Percentiles rank a stretch among this genome's conserved stretches.
These are phyloP conservation scores for Arachnopeziza araneosa DNA, from an alignment of 2,329 filamentous ascomycete genomes.

Conservation along the genomic window DNA sequence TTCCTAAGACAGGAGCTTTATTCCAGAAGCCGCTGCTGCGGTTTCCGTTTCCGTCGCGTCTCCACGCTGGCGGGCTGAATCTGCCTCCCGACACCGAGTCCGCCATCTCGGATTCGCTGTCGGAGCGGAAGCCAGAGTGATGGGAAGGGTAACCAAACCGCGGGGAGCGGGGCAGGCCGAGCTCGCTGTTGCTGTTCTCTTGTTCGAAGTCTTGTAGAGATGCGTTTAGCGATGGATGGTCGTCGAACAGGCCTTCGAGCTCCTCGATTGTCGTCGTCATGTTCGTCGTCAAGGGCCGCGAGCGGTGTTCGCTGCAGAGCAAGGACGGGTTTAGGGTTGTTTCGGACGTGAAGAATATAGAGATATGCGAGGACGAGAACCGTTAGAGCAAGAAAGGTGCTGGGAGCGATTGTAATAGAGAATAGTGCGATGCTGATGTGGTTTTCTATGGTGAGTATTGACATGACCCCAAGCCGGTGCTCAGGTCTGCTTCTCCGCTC, in stretches of 20 bases:
- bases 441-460: conserved; percentile 29
- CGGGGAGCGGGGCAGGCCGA: conserved; percentile 1
- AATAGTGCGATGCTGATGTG: conserved; percentile 29
- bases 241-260: conserved; percentile 46
- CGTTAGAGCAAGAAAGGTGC: conserved; percentile 24
- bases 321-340: conserved; percentile 13
- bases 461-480: conserved; percentile 24
- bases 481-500: not conserved
- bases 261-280: conserved; percentile 27
- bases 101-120: conserved; percentile 33
- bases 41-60: conserved; percentile 39
- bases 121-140: conserved; percentile 58
- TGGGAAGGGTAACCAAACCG: conserved; percentile 49
- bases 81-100: conserved; percentile 44
- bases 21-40: conserved; percentile 39
- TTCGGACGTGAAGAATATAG: conserved; percentile 27
- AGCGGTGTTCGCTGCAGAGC: not conserved
- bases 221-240: conserved; percentile 53
- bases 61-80: conserved; percentile 63
- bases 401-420: conserved; percentile 28
- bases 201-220: conserved; percentile 59
- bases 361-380: conserved; percentile 26
- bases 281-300: not conserved
- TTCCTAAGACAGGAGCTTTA: conserved; percentile 48
- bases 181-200: conserved; percentile 34